Base-by-base conservation (phyloP, 352 stramenopile genomes). In the Lagenidium sp. region DNA sequence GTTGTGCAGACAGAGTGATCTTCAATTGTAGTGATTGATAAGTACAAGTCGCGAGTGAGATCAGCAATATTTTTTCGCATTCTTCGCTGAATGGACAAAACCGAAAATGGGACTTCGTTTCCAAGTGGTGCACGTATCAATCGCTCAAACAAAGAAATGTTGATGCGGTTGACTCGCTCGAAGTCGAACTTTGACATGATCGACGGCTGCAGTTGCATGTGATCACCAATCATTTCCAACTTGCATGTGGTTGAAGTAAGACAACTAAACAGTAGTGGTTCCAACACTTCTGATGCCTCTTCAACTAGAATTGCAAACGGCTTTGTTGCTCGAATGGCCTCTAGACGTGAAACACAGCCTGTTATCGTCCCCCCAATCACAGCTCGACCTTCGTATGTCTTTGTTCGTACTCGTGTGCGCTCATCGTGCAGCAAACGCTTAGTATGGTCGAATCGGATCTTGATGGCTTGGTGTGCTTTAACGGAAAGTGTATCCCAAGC, bases 21-120 rank as follows among this genome's bases (percentile, higher is more conserved):
- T 56, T 92, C 68, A 47, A 94, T 94, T 18, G 46, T 53, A 2
- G 78, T 82, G 36, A 93, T 92, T 13, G 84, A 72, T 1, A 43
- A 47, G 53, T 94, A 95, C 49, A 87, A 90, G 16, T 65, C 65
- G 16, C 82, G 78, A 6, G 81, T 95, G 28, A 95, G 56, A 39
- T 93, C 78, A 18, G 78, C 90, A 29, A 95, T 90, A 35, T 89
- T 81, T 38, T 73, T 86, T 5, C 84, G 77, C 84, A 95, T 95
- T 15, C 82, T 77, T 4, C 82, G 65, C 43, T 95, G 84, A 40
- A 95, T 81, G 10, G 80, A 94, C 6, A 95, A 38, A 1, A 92
- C 79, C 4, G 75, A 87, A 0, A 73, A 86, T 10, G 80, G 82
- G 0, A 94, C 69, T 40, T 65, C 52, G 44, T 86, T 71, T 0